Base-by-base conservation (phyloP, 2,329 filamentous ascomycete genomes). In the Dothideomycetes sp. region DNA sequence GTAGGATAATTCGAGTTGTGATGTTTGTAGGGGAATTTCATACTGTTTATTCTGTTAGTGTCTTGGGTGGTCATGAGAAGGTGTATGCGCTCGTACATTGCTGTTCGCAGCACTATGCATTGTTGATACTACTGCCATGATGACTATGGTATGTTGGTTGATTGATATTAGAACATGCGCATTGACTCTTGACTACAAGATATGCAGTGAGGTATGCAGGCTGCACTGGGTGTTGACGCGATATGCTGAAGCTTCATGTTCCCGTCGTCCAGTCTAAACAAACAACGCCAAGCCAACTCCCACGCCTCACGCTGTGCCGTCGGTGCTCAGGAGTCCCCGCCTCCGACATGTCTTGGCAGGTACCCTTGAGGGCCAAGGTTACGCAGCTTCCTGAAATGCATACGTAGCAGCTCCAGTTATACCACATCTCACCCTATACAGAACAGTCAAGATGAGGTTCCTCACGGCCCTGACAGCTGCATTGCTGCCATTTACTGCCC, bases 1-100 rank as follows among this genome's bases (percentile, higher is more conserved):
- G 56, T 88, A 84, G 50, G 75, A 75, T 45, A 82, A 63, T 56
- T 93, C 84, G 38, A 87, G 70, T 12, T 57, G 59, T 31, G 68
- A 58, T 34, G 68, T 73, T 41, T 66, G 64, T 34, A 77, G 61
- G 31, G 70, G 63, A 53, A 72, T 64, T 48, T 70, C 60, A 48
- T 66, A 56, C n/a, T n/a, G n/a, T n/a, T 7, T 27, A 27, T 58
- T 68, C 46, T 44, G 50, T 48, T 48, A 54, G 53, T 16, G 32
- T 47, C 31, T 38, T 31, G 31, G 24, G 15, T 19, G 22, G 22
- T 12, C 22, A 27, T 27, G 22, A 7, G 7, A 27, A 27, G 7
- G 22, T 36, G 15, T 35, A 43, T 47, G 36, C 30, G 36, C 45
- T 37, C 37, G 45, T 47, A 42, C 46, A 44, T 47, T 43, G 32